A percentile compares a stretch with the other conserved stretches of the same genome.
These are phyloP conservation scores for Echria macrotheca DNA, from an alignment of 495 filamentous ascomycete species.

Conservation along the genomic window DNA sequence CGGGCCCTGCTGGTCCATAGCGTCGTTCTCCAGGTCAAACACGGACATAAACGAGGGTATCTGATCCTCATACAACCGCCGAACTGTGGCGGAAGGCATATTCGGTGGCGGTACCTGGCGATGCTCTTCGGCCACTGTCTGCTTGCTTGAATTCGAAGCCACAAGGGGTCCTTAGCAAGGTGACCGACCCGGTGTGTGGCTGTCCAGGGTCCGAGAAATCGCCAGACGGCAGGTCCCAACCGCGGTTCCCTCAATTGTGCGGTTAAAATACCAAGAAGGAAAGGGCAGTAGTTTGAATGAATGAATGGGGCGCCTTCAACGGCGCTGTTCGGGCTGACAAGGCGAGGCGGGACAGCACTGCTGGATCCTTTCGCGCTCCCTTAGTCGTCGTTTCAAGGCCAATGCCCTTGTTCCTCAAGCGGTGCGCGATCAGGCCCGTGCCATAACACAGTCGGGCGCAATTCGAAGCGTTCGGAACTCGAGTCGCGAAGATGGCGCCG, in stretches of 20 bases:
- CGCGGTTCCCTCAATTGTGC: constrained; percentile 1
- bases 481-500: background rate
- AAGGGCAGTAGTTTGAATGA: constrained; percentile 3
- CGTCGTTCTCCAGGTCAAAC: constrained; percentile 49
- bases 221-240: constrained; percentile 3
- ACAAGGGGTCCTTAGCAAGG: constrained; percentile 14
- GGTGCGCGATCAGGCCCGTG: constrained; percentile 2
- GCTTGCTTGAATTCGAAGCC: constrained; percentile 22
- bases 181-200: constrained; percentile 18
- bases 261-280: background rate
- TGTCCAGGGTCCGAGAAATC: constrained; percentile 15
- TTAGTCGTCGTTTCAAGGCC: background rate
- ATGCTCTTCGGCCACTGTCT: constrained; percentile 8
- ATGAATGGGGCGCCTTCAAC: background rate
- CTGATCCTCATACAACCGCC: constrained; percentile 56
- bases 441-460: constrained; percentile 3
- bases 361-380: constrained; percentile 26
- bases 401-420: background rate
- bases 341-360: constrained; percentile 28
- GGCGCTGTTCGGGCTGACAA: background rate
- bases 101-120: constrained; percentile 24
- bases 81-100: constrained; percentile 50
- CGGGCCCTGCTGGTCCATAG: constrained; percentile 38
- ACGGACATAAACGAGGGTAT: constrained; percentile 71
- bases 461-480: background rate